phyloP scores from a whole-genome alignment of 108 stramenopile genomes.

The Parietichytrium sp. region DNA sequence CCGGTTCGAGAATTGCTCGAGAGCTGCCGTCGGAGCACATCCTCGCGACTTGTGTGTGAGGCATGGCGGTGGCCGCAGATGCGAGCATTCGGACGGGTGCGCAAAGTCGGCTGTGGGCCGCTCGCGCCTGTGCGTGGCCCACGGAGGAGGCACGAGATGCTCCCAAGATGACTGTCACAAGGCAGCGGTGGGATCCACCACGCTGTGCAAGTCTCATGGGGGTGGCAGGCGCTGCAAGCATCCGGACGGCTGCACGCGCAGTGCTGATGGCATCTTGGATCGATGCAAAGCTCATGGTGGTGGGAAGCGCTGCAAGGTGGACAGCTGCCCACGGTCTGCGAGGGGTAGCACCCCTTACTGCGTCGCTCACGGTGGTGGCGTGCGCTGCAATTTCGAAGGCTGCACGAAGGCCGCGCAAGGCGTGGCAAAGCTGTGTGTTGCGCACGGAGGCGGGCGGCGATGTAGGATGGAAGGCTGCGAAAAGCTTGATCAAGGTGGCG shows the following conservation, averaged over 20 bases:
- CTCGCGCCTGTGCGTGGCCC: constrained; percentile 84
- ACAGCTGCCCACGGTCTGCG: constrained; percentile 77
- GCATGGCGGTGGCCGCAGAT: constrained; percentile 92
- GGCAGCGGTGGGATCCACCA: constrained; percentile 63
- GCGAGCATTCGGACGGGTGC: constrained; percentile 78
- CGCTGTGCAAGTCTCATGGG: constrained; percentile 1
- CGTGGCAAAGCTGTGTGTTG: background rate
- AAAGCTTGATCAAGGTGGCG: constrained; percentile 93
- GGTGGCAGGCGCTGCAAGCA: constrained; percentile 79
- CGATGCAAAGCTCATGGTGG: constrained; percentile 35
- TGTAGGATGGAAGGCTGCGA: constrained; percentile 74
- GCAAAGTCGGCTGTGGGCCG: constrained; percentile 94
- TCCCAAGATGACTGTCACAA: constrained; percentile 81
- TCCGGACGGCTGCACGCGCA: constrained; percentile 70
- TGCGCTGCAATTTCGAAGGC: constrained; percentile 66
- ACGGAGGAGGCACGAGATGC: constrained; percentile 94
- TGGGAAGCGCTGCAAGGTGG: constrained; percentile 64
- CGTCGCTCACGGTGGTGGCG: constrained; percentile 94
- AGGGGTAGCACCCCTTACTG: constrained; percentile 78
- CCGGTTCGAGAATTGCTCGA: background rate
- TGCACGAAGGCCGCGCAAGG: constrained; percentile 29
- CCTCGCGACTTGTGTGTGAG: constrained; percentile 71
- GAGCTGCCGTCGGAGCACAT: background rate
- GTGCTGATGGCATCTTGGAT: constrained; percentile 69
- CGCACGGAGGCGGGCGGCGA: constrained; percentile 33